Evolutionary conservation across 179 eudicot genomes (phyloP), one percentile per base, ranked within the genome.

Genomic region (Camellia oleifera): DNA sequence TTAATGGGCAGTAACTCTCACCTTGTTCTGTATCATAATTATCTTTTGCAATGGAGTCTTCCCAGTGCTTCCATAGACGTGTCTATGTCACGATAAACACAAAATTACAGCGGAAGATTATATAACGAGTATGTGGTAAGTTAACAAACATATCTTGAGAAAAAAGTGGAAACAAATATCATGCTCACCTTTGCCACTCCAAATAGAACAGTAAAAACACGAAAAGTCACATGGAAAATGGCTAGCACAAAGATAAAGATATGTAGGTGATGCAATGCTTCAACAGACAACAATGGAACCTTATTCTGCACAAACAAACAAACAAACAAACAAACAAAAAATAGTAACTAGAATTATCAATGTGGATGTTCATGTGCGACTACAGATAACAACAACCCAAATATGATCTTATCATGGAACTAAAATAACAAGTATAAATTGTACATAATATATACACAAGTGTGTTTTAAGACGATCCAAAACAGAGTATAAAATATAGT

Each of bases 191-290:
- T 88, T 79, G 87, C 84, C 53, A 96, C 91, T 61, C 98, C 98
- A 74, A 94, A 91, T 46, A 94, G 78, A 61, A 94, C 88, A 15
- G 96, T 95, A 77, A 94, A 89, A 78, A 90, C 96, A 77, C 89
- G 90, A 84, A 92, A 96, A 15, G 90, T 87, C 83, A 92, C 94
- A 77, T 96, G 99, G 81, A 91, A 96, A 60, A 94, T 85, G 0
- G 99, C 99, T 74, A 95, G 89, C 57, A 95, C 98, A 82, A 95
- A 95, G 84, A 95, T 93, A 84, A 96, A 96, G 84, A 94, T 91
- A 81, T 94, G 98, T 54, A 92, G 92, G 85, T 95, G 95, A 81
- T 94, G 98, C 72, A 92, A 81, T 52, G 92, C 99, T 84, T 94
- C 99, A 56, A 88, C 81, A 5, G 99, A 94, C 84, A 95, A 79